These are phyloP conservation scores for Lactarius akahatsu DNA, from an alignment of 768 basidiomycete species.

Conservation along the genomic window DNA sequence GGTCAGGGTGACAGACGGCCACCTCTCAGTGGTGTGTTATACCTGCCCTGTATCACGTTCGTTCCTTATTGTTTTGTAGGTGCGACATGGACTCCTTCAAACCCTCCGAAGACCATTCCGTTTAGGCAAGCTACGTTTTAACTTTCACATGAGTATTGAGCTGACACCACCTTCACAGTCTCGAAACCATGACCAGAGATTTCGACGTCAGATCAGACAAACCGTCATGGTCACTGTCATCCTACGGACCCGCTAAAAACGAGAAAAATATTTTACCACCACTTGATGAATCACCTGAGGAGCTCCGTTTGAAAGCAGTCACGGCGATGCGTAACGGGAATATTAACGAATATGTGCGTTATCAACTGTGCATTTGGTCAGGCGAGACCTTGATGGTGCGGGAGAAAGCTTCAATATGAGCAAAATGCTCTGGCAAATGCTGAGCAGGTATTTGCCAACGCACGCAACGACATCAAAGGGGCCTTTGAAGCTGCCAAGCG, in stretches of 20 bases:
- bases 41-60: conserved; percentile 14
- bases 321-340: conserved; percentile 53
- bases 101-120: conserved; percentile 21
- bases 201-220: conserved; percentile 50
- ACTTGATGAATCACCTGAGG: conserved; percentile 73
- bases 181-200: conserved; percentile 59
- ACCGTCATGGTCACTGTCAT: conserved; percentile 77
- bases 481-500: conserved; percentile 52
- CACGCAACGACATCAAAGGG: conserved; percentile 38
- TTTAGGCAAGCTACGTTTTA: conserved; percentile 18
- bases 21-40: conserved; percentile 49
- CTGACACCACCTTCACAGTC: conserved; percentile 40
- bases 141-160: background rate
- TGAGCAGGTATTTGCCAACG: conserved; percentile 47
- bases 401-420: conserved; percentile 52
- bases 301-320: conserved; percentile 64
- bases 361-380: background rate
- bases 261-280: conserved; percentile 63
- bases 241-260: conserved; percentile 70
- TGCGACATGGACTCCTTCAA: conserved; percentile 19
- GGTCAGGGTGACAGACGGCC: conserved; percentile 32
- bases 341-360: conserved; percentile 63
- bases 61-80: conserved; percentile 28
- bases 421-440: conserved; percentile 50
- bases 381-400: conserved; percentile 1